Conservation (phyloP, 495 filamentous ascomycete genomes). For the Tuber magnatum region DNA sequence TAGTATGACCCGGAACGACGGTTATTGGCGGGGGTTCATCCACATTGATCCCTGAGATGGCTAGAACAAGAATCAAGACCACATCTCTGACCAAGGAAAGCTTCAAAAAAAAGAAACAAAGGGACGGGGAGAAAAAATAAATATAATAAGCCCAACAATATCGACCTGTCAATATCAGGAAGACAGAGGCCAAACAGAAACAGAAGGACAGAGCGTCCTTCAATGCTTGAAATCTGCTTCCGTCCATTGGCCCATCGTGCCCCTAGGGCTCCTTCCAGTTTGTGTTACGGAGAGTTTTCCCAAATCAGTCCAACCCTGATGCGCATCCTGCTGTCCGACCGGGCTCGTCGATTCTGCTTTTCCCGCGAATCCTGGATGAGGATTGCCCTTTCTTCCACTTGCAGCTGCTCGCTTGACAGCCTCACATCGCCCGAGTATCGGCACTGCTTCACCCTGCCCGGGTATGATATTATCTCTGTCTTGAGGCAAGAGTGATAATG, state of each 20-base stretch:
- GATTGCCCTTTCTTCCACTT: constrained; percentile 23
- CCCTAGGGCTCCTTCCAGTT: neutral
- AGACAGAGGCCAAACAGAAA: constrained; percentile 3
- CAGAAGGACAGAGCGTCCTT: constrained; percentile 3
- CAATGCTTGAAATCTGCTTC: constrained; percentile 4
- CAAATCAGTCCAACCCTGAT: neutral
- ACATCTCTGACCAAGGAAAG: neutral
- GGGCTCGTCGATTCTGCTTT: constrained; percentile 26
- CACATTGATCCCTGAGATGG: constrained; percentile 6
- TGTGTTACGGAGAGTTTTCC: neutral
- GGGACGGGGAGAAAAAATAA: neutral
- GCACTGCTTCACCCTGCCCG: neutral
- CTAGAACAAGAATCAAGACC: neutral
- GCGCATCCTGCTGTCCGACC: constrained; percentile 17
- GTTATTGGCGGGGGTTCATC: constrained; percentile 21
- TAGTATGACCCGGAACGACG: constrained; percentile 25
- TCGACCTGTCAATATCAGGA: constrained; percentile 11
- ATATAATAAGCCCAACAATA: constrained; percentile 1
- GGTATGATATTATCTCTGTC: neutral
- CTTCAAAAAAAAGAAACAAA: neutral
- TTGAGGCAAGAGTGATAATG: neutral
- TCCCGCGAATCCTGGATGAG: constrained; percentile 31
- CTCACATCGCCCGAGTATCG: neutral
- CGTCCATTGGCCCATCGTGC: neutral
- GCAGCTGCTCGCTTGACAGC: constrained; percentile 8